Conservation (phyloP, 106 monocot genomes). For the Acorus gramineus region DNA sequence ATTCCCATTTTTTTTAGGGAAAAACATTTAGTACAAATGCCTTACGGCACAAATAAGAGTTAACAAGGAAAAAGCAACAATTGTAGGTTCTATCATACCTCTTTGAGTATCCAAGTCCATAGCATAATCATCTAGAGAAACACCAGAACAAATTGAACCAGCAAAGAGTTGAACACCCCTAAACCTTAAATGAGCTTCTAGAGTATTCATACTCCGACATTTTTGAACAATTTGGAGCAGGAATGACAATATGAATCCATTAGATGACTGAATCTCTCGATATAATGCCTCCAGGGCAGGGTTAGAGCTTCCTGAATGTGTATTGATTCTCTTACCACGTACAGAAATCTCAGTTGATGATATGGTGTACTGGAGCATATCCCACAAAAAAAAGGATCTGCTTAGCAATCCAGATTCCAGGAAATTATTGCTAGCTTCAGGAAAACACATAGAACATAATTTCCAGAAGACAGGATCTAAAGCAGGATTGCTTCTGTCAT, state of each 20-base stretch:
- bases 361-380: conserved; percentile 64
- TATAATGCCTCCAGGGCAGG: conserved; percentile 31
- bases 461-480: conserved; percentile 48
- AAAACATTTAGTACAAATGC: too few relatives aligned
- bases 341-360: conserved; percentile 72
- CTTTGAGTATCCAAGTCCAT: conserved; percentile 24
- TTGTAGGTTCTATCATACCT: conserved; percentile 21
- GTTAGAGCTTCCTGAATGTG: conserved; percentile 14
- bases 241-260: conserved; percentile 46
- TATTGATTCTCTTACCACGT: conserved; percentile 35
- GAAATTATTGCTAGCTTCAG: conserved; percentile 22
- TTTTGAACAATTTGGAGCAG: conserved; percentile 49
- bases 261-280: conserved; percentile 51
- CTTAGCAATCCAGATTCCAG: conserved; percentile 31
- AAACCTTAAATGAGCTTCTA: conserved; percentile 59
- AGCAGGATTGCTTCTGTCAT: conserved; percentile 24
- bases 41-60: too few relatives aligned
- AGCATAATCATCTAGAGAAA: conserved; percentile 19
- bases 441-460: conserved; percentile 46
- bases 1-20: too few relatives aligned
- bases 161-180: conserved; percentile 58
- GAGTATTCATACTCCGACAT: conserved; percentile 28
- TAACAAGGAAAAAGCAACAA: too few relatives aligned
- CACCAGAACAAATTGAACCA: conserved; percentile 53
- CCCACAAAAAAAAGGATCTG: conserved; percentile 70